Conservation (phyloP, 129 eudicot species). For the Smallanthus sonchifolius region DNA sequence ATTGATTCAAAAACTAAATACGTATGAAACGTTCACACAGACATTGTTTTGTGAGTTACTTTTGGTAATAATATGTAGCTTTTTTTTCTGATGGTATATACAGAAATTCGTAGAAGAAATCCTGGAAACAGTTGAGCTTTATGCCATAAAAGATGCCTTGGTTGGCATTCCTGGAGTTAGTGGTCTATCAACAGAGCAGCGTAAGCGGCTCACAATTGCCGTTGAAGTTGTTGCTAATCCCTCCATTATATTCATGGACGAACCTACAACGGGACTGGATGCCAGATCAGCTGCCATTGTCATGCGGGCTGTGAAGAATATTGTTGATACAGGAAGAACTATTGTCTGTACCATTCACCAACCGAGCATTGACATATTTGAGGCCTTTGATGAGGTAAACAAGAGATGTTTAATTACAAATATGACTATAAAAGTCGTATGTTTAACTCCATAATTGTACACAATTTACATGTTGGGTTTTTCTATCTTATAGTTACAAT, state of each 20-base stretch:
- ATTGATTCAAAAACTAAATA: constrained; percentile 29
- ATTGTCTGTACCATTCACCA: constrained; percentile 38
- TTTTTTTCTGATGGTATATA: background rate
- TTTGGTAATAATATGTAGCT: background rate
- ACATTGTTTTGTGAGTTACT: background rate
- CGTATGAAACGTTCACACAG: constrained; percentile 14
- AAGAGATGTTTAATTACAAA: background rate
- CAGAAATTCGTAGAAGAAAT: background rate
- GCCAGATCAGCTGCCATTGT: constrained; percentile 41
- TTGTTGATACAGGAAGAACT: constrained; percentile 35
- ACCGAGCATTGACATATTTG: constrained; percentile 41
- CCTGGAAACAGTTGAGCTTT: constrained; percentile 21
- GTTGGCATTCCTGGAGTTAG: constrained; percentile 35
- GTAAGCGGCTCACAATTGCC: constrained; percentile 37
- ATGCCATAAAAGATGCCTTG: constrained; percentile 11
- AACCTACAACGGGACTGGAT: constrained; percentile 40
- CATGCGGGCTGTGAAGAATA: constrained; percentile 35
- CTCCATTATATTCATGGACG: constrained; percentile 39
- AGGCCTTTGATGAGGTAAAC: constrained; percentile 38
- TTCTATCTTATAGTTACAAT: no score
- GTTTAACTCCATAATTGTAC: no score
- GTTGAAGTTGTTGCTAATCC: constrained; percentile 43
- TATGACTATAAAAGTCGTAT: background rate
- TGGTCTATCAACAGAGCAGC: constrained; percentile 37
- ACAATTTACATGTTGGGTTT: no score